phyloP scores from a whole-genome alignment of 257 asterid genomes.

The Petunia axillaris region DNA sequence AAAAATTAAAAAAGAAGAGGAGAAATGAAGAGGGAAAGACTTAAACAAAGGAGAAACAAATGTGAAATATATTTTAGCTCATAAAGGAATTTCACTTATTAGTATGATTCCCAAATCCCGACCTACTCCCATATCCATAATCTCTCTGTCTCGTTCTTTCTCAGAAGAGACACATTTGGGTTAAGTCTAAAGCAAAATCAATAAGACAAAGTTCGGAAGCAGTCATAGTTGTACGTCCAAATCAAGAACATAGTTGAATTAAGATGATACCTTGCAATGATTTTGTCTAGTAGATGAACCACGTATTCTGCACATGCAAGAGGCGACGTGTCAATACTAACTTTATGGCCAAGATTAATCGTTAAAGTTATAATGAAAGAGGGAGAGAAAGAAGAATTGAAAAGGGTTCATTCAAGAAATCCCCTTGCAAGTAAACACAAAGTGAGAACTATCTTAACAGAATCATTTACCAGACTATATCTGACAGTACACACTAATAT shows the following conservation, averaged over 20 bases:
- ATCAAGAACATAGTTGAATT: too few relatives aligned
- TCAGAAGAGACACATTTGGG: background rate
- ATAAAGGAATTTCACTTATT: too few relatives aligned
- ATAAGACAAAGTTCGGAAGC: background rate
- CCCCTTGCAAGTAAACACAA: background rate
- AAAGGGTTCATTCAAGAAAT: background rate
- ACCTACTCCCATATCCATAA: background rate
- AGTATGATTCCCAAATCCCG: background rate
- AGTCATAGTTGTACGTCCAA: background rate
- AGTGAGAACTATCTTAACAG: background rate
- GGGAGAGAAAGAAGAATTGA: background rate
- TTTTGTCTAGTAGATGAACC: conserved; percentile 75
- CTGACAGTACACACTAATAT: background rate
- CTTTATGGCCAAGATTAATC: background rate
- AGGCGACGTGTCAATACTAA: conserved; percentile 20
- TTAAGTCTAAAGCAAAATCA: background rate
- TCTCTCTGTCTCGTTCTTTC: background rate
- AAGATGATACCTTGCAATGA: conserved; percentile 66
- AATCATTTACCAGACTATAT: background rate
- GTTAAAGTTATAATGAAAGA: background rate
- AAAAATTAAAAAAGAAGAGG: too few relatives aligned
- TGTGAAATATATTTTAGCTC: too few relatives aligned
- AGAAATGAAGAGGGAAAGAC: too few relatives aligned
- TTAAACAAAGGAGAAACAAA: too few relatives aligned
- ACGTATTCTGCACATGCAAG: conserved; percentile 76